Conservation (phyloP, 1,284 basidiomycete genomes). For the Earliella scabrosa region DNA sequence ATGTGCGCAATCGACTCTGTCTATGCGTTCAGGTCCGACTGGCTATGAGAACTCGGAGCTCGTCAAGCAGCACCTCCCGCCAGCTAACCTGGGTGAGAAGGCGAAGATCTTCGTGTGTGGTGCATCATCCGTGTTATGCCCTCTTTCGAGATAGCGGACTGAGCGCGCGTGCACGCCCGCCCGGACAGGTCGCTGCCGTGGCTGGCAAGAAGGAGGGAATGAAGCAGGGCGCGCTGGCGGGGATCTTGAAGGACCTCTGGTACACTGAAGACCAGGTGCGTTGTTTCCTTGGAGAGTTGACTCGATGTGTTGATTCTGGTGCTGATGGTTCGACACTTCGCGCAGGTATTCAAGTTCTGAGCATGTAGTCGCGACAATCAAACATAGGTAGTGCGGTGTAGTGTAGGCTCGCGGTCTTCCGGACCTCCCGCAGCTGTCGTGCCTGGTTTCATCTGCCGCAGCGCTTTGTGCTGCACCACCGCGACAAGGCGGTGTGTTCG, state of each 20-base stretch:
- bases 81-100: constrained; percentile 75
- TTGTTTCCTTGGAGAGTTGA: neutral
- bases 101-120: constrained; percentile 92
- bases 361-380: no score
- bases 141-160: neutral
- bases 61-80: constrained; percentile 74
- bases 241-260: constrained; percentile 86
- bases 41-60: constrained; percentile 79
- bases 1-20: neutral
- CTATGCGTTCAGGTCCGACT: constrained; percentile 48
- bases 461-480: no score
- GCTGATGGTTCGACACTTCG: no score
- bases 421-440: no score
- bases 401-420: no score
- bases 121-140: constrained; percentile 33
- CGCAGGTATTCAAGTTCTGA: constrained; percentile 4
- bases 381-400: no score
- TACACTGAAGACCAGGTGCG: constrained; percentile 82
- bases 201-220: constrained; percentile 80
- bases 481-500: no score
- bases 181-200: constrained; percentile 80
- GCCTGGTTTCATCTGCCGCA: no score
- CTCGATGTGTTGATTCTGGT: neutral
- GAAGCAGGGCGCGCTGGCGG: constrained; percentile 86
- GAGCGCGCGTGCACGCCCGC: constrained; percentile 64